Evolutionary conservation across 768 basidiomycete genomes (phyloP), one percentile per base, ranked within the genome.

Genomic region (Fibroporia radiculosa): DNA sequence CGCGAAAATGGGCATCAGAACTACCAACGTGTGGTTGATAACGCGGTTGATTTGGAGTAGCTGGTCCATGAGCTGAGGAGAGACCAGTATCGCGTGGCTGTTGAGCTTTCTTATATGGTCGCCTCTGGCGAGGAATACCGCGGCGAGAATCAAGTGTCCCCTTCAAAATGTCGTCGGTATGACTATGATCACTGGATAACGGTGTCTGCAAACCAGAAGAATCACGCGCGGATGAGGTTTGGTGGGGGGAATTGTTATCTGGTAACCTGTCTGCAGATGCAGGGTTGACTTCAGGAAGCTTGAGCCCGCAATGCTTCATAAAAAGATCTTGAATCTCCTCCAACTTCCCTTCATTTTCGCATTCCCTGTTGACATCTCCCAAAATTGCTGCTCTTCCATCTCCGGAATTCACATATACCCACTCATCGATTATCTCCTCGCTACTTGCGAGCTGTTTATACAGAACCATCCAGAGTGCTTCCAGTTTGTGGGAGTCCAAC

Each of bases 381-480:
- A 45, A 11, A 12, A 51, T 39, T 12, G 40, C 27, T 13, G 32
- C 18, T 42, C 35, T 48, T 32, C 43, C 50, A 18, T 20, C 32
- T 8, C 28, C 28, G 27, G 22, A 72, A 10, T 66, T 72, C 20
- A 73, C 63, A 54, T 66, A 67, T 16, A 63, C 56, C 80, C 77
- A 82, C 0, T 70, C 70, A 26, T 71, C 62, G 48, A 63, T 64
- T 44, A 80, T 72, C 22, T 80, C 78, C 14, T 69, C 57, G 31
- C 64, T 48, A 40, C 60, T 67, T 22, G 74, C 71, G 19, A 85
- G 67, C n/a, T 64, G 65, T 34, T 71, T 77, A 38, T 82, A 72
- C 23, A 86, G 71, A 40, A 86, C 62, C 63, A 74, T 66, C 73
- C 74, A 81, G 20, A 83, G 74, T 27, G 78, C 64, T 52, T 83